A percentile compares a stretch with the other conserved stretches of the same genome.
phyloP scores from a whole-genome alignment of 805 yeast genomes.

The Teunomyces cretensis region DNA sequence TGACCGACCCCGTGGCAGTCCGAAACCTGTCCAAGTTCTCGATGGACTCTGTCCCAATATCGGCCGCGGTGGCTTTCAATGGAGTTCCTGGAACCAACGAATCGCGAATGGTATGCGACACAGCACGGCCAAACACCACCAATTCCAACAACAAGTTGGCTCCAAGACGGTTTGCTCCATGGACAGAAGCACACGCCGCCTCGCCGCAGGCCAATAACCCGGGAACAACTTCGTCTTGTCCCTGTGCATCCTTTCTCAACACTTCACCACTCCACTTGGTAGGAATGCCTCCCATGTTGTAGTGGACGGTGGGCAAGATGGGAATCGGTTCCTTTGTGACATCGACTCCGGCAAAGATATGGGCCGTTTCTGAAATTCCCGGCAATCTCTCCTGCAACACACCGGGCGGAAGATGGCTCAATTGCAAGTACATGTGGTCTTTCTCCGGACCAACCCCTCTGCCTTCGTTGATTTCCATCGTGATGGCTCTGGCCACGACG shows the following conservation, averaged over 20 bases:
- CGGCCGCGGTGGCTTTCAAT: slow-evolving; percentile 76
- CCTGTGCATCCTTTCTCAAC: slow-evolving; percentile 74
- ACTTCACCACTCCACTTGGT: slow-evolving; percentile 97
- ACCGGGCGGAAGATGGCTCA: slow-evolving; percentile 88
- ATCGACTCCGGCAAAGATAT: slow-evolving; percentile 98
- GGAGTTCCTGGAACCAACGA: slow-evolving; percentile 86
- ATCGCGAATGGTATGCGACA: slow-evolving; percentile 86
- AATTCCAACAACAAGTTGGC: slow-evolving; percentile 95
- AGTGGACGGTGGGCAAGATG: slow-evolving; percentile 96
- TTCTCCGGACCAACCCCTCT: slow-evolving; percentile 97
- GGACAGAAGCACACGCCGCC: slow-evolving; percentile 98
- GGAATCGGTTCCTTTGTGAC: slow-evolving; percentile 99
- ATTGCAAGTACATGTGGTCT: slow-evolving; percentile 94
- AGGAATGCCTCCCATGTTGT: slow-evolving; percentile 99
- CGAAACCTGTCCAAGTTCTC: slow-evolving; percentile 87
- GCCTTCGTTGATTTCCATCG: slow-evolving; percentile 97
- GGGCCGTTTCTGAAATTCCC: slow-evolving; percentile 98
- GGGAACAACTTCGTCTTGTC: slow-evolving; percentile 87
- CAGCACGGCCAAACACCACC: slow-evolving; percentile 98
- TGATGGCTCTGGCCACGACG: slow-evolving; percentile 96
- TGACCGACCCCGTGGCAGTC: slow-evolving; percentile 74
- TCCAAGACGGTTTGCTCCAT: slow-evolving; percentile 99
- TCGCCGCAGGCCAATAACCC: slow-evolving; percentile 99
- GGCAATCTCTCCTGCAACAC: slow-evolving; percentile 95
- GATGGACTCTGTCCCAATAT: slow-evolving; percentile 85